Conservation (phyloP, 306 rosid species). For the Pueraria montana region DNA sequence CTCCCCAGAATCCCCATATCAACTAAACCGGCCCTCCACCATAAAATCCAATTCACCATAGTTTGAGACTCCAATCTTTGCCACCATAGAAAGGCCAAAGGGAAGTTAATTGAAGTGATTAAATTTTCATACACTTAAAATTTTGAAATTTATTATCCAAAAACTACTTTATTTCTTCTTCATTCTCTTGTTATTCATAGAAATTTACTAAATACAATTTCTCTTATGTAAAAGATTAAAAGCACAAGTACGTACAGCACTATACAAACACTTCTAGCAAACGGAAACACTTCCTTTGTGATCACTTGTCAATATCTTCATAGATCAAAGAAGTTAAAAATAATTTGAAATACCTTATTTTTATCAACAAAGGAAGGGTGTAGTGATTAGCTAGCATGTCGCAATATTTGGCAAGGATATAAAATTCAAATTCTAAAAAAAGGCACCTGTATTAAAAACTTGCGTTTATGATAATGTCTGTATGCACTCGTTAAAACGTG, state of each 20-base stretch:
- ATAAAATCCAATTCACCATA: too few relatives aligned
- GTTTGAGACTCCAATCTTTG: too few relatives aligned
- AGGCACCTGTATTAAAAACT: neutral
- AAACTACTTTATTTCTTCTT: neutral
- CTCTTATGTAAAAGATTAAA: neutral
- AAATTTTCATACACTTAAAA: neutral
- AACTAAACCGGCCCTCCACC: too few relatives aligned
- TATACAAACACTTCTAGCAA: neutral
- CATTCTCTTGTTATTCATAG: neutral
- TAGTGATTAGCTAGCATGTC: neutral
- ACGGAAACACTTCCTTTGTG: neutral
- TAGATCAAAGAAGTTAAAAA: neutral
- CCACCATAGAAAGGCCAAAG: too few relatives aligned
- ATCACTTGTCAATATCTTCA: neutral
- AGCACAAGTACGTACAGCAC: neutral
- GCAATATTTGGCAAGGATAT: neutral
- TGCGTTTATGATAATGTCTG: neutral
- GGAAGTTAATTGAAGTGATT: too few relatives aligned
- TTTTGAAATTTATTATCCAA: neutral
- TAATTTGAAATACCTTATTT: neutral
- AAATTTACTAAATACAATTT: neutral
- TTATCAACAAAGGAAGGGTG: neutral
- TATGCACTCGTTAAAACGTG: neutral
- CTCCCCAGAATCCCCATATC: too few relatives aligned
- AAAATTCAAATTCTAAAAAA: neutral